Evolutionary conservation across 2,329 filamentous ascomycete genomes (phyloP).

Genomic region (Aspergillus intermedius): DNA sequence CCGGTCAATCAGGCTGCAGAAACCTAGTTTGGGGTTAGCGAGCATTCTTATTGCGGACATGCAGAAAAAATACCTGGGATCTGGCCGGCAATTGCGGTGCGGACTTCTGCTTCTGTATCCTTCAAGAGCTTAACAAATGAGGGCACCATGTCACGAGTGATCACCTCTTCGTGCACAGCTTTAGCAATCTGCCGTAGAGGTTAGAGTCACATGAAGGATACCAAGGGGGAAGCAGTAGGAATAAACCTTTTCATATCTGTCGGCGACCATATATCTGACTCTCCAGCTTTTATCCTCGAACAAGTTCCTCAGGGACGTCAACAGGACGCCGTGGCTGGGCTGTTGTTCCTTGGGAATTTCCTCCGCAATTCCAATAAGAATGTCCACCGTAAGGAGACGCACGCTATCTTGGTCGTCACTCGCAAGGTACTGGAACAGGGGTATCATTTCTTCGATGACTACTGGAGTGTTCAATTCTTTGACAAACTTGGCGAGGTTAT

Average conservation of each 20-base stretch:
- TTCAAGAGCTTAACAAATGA: constrained; percentile 97
- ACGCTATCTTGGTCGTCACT: constrained; percentile 98
- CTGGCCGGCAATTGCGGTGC: constrained; percentile 93
- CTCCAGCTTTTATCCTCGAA: constrained; percentile 99
- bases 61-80: constrained; percentile 61
- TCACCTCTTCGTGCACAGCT: constrained; percentile 94
- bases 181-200: constrained; percentile 69
- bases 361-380: constrained; percentile 92
- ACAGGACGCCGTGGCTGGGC: constrained; percentile 84
- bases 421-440: constrained; percentile 93
- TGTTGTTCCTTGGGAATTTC: constrained; percentile 98
- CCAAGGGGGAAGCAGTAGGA: constrained; percentile 5
- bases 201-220: constrained; percentile 9
- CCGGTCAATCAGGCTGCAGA: constrained; percentile 83
- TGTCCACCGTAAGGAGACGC: constrained; percentile 87
- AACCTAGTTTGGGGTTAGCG: constrained; percentile 51
- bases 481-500: constrained; percentile 93
- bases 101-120: constrained; percentile 94
- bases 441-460: constrained; percentile 98
- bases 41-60: background rate
- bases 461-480: constrained; percentile 90
- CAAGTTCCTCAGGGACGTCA: constrained; percentile 82
- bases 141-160: constrained; percentile 86
- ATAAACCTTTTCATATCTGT: constrained; percentile 88
- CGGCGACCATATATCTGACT: constrained; percentile 98